Percentiles rank a stretch among this genome's conserved stretches.
phyloP scores from a whole-genome alignment of 805 yeast species.

The Cyberlindnera japonica region DNA sequence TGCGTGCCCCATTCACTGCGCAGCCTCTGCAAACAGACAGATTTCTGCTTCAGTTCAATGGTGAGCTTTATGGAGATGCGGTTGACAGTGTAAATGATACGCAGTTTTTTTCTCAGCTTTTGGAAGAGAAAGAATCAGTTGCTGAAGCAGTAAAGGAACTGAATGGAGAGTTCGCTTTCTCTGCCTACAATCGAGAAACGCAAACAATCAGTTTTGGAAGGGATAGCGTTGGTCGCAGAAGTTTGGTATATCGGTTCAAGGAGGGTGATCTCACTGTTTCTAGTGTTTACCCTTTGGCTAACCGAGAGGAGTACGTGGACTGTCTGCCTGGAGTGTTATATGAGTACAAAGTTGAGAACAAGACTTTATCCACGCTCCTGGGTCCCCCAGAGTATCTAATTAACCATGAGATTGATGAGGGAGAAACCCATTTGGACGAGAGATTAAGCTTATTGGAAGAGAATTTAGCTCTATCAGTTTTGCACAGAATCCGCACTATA shows the following conservation, averaged over 20 bases:
- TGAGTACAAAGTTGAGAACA: slow-evolving; percentile 35
- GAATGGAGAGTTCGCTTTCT: slow-evolving; percentile 82
- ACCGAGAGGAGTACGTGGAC: slow-evolving; percentile 39
- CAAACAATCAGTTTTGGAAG: slow-evolving; percentile 68
- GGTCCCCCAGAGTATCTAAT: too few species aligned
- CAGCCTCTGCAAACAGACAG: slow-evolving; percentile 58
- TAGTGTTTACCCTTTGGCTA: slow-evolving; percentile 41
- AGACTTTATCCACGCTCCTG: too few species aligned
- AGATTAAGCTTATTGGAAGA: slow-evolving; percentile 25
- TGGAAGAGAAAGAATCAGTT: slow-evolving; percentile 32
- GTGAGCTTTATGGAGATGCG: slow-evolving; percentile 73
- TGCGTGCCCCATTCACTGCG: slow-evolving; percentile 70
- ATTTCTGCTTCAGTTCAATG: slow-evolving; percentile 74
- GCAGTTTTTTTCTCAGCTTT: slow-evolving; percentile 39
- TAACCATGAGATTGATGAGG: slow-evolving; percentile 21
- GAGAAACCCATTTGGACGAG: slow-evolving; percentile 6
- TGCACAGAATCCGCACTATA: slow-evolving; percentile 53
- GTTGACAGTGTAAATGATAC: slow-evolving; percentile 67
- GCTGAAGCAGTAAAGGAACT: slow-evolving; percentile 39
- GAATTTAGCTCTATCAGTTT: slow-evolving; percentile 37
- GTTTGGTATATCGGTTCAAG: slow-evolving; percentile 48
- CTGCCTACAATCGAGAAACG: slow-evolving; percentile 40
- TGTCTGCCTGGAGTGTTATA: slow-evolving; percentile 54
- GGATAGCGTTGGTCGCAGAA: slow-evolving; percentile 78
- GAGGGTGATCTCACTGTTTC: slow-evolving; percentile 41